Percentiles rank a stretch among this genome's conserved stretches.
Evolutionary conservation across 148 eudicot species (phyloP).

Genomic region (Vaccinium vitisidaea): DNA sequence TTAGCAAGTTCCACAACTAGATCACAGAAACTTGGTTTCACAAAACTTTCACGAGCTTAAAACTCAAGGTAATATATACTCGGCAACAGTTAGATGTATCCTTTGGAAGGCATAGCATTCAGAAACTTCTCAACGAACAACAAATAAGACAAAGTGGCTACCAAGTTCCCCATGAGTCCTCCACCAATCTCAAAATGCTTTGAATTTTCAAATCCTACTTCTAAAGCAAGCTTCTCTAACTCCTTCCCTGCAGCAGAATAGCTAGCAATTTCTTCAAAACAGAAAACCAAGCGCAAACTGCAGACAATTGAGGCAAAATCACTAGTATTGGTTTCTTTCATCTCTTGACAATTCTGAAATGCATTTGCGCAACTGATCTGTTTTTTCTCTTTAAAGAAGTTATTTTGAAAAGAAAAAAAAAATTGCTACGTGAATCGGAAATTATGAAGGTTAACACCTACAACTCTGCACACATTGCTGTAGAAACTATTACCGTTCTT

Average conservation of each 20-base stretch:
- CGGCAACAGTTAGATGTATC: background rate
- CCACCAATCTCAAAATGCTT: conserved; percentile 69
- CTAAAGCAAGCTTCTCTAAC: conserved; percentile 51
- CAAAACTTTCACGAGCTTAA: background rate
- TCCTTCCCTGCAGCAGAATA: background rate
- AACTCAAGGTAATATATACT: background rate
- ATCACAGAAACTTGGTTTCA: background rate
- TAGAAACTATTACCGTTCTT: too few species aligned
- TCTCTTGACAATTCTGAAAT: too few species aligned
- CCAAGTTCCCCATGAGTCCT: conserved; percentile 87
- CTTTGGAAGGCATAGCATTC: background rate
- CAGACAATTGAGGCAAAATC: too few species aligned
- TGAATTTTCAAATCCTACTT: conserved; percentile 64
- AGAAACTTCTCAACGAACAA: background rate
- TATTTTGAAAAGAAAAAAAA: too few species aligned
- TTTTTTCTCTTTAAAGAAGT: too few species aligned
- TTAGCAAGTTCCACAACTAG: background rate
- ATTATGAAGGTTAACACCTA: too few species aligned
- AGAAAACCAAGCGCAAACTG: too few species aligned
- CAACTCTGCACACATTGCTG: too few species aligned
- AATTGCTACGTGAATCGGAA: too few species aligned
- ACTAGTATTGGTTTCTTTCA: too few species aligned
- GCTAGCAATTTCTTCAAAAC: background rate
- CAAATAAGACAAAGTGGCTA: conserved; percentile 25
- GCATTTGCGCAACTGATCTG: too few species aligned